These are phyloP conservation scores for Schizopora paradoxa DNA, from an alignment of 1,284 basidiomycete genomes.

Conservation along the genomic window DNA sequence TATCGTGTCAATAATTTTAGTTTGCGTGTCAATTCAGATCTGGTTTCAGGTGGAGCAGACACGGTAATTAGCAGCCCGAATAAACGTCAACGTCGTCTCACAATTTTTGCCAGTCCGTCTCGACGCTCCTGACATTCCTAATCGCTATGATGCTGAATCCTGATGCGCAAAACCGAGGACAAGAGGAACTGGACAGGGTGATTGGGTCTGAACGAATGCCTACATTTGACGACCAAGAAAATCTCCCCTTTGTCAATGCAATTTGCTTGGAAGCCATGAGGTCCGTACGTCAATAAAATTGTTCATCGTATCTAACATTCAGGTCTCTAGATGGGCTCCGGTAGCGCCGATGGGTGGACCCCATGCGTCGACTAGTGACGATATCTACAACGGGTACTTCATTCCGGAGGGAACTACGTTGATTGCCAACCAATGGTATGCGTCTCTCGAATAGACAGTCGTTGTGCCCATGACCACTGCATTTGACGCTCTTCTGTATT, in stretches of 20 bases:
- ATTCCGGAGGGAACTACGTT: constrained; percentile 18
- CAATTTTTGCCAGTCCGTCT: constrained; percentile 3
- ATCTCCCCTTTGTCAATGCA: constrained; percentile 21
- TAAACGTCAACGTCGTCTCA: neutral
- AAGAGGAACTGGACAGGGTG: constrained; percentile 20
- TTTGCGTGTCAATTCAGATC: neutral
- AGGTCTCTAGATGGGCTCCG: constrained; percentile 15
- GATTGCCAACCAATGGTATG: constrained; percentile 19
- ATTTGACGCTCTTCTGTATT: no score
- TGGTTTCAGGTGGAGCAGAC: neutral
- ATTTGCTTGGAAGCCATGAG: constrained; percentile 18
- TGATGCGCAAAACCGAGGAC: constrained; percentile 13
- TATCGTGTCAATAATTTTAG: neutral
- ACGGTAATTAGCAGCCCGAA: neutral
- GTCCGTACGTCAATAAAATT: neutral
- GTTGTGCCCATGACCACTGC: no score
- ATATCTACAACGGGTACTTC: constrained; percentile 15
- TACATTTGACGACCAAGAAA: constrained; percentile 18
- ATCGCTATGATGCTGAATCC: constrained; percentile 18
- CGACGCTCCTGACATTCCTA: constrained; percentile 13
- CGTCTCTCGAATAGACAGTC: no score
- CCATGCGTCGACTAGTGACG: constrained; percentile 7
- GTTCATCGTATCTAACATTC: neutral
- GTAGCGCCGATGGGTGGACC: constrained; percentile 13
- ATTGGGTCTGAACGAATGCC: constrained; percentile 20